phyloP scores from a whole-genome alignment of 257 asterid genomes.

The Perilla frutescens region DNA sequence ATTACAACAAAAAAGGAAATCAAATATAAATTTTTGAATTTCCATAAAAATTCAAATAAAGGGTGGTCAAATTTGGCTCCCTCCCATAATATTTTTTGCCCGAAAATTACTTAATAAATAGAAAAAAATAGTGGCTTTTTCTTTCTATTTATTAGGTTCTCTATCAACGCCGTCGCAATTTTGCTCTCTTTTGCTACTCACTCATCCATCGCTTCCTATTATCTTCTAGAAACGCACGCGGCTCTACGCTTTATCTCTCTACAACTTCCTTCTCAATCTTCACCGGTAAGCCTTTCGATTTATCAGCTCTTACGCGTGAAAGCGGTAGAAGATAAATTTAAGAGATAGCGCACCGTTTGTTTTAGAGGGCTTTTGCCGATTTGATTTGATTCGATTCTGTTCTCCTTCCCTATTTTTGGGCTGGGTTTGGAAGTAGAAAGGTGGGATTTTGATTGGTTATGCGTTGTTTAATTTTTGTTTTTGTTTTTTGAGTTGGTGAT shows the following conservation, averaged over 20 bases:
- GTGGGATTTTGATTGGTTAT: background rate
- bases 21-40: no score
- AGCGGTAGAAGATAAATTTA: background rate
- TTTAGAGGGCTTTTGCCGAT: constrained; percentile 8
- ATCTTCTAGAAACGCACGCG: constrained; percentile 31
- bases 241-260: constrained; percentile 18
- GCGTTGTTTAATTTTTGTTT: background rate
- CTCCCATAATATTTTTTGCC: no score
- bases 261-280: constrained; percentile 13
- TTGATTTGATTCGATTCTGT: constrained; percentile 20
- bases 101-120: no score
- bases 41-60: no score
- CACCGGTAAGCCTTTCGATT: constrained; percentile 32
- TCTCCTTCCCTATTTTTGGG: background rate
- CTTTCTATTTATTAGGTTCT: background rate
- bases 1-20: no score
- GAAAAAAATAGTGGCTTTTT: background rate
- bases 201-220: constrained; percentile 12
- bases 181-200: background rate
- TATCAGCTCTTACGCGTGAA: constrained; percentile 3
- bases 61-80: no score
- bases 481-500: constrained; percentile 3
- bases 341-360: constrained; percentile 6
- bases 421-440: constrained; percentile 6
- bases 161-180: constrained; percentile 23